phyloP scores from a whole-genome alignment of 2,329 filamentous ascomycete genomes.

The Pestalotiopsis sp. region DNA sequence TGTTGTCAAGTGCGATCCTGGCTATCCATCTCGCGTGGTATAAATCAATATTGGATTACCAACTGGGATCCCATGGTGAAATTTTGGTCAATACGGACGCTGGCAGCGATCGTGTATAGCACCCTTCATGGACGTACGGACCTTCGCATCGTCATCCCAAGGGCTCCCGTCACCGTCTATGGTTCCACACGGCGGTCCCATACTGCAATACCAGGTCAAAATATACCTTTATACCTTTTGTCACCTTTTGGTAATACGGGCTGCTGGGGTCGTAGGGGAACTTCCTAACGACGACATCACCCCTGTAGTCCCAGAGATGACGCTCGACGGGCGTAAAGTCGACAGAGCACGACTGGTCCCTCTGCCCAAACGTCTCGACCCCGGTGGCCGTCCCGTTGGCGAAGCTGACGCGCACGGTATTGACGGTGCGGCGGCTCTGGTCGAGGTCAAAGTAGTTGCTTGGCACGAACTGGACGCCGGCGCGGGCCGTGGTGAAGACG shows the following conservation, averaged over 20 bases:
- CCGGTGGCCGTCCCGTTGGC: constrained; percentile 32
- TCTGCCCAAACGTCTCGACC: constrained; percentile 37
- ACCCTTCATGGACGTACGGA: too few relatives aligned
- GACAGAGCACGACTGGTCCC: constrained; percentile 31
- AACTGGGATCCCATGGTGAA: too few relatives aligned
- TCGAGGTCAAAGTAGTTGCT: constrained; percentile 47
- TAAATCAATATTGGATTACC: too few relatives aligned
- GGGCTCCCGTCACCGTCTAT: too few relatives aligned
- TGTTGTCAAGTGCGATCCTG: too few relatives aligned
- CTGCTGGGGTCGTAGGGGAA: constrained; percentile 13
- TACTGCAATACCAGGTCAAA: too few relatives aligned
- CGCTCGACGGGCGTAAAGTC: constrained; percentile 30
- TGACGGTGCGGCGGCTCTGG: constrained; percentile 39
- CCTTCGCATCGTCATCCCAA: too few relatives aligned
- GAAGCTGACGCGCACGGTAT: constrained; percentile 44
- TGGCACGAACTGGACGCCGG: constrained; percentile 45
- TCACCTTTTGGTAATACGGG: constrained; percentile 11
- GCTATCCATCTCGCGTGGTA: too few relatives aligned
- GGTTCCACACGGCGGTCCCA: too few relatives aligned
- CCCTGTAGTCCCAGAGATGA: constrained; percentile 32
- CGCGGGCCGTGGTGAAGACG: constrained; percentile 50
- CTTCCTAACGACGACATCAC: constrained; percentile 14
- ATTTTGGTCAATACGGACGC: too few relatives aligned
- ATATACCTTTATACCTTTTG: neutral
- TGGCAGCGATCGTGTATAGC: too few relatives aligned